Percentiles rank a stretch among this genome's conserved stretches.
Conservation (phyloP, 805 yeast genomes). For the Ogataea salicorniae region DNA sequence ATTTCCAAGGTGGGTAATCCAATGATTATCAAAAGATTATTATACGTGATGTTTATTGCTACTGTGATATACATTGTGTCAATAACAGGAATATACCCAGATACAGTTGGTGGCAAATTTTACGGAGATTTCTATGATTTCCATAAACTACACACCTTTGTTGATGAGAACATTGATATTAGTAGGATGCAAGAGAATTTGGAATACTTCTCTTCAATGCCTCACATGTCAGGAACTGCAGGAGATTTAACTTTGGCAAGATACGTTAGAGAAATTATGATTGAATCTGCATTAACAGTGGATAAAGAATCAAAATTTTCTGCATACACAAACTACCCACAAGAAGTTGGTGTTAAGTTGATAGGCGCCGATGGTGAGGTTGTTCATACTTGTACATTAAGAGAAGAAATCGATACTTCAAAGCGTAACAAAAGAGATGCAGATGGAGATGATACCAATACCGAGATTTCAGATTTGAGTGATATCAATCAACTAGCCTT, state of each 20-base stretch:
- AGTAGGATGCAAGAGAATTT: constrained; percentile 58
- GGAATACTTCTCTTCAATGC: constrained; percentile 72
- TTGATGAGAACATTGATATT: constrained; percentile 48
- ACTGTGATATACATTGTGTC: constrained; percentile 51
- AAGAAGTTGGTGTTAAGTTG: constrained; percentile 27
- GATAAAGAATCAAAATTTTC: constrained; percentile 47
- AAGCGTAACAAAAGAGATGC: constrained; percentile 2
- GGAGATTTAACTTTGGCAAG: constrained; percentile 74
- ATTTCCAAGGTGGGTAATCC: constrained; percentile 79
- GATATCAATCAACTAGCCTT: constrained; percentile 44
- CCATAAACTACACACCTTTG: constrained; percentile 42
- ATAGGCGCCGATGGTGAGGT: constrained; percentile 15
- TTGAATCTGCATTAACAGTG: constrained; percentile 48
- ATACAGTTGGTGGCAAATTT: constrained; percentile 29
- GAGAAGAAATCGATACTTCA: constrained; percentile 12
- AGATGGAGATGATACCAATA: constrained; percentile 3
- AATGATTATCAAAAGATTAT: constrained; percentile 67
- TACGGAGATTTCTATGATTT: constrained; percentile 64
- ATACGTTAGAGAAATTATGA: constrained; percentile 56
- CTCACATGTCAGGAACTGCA: constrained; percentile 83
- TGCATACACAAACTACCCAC: constrained; percentile 65
- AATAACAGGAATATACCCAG: constrained; percentile 49
- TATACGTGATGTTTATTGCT: constrained; percentile 67
- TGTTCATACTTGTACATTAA: constrained; percentile 18
- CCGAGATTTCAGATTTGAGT: constrained; percentile 12